Conservation (phyloP, 495 filamentous ascomycete genomes). For the Penicillium arizonense region DNA sequence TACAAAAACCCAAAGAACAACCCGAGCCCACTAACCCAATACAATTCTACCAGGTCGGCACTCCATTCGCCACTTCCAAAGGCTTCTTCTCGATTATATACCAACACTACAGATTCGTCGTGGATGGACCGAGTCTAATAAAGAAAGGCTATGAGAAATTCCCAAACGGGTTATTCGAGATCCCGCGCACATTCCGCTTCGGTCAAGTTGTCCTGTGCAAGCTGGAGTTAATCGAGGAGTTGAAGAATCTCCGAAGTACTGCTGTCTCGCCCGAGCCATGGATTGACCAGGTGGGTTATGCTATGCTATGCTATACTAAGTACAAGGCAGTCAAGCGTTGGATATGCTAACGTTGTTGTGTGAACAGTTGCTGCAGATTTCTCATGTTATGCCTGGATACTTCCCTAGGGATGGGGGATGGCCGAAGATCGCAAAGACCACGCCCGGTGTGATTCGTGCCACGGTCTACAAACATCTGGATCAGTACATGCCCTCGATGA, state of each 20-base stretch:
- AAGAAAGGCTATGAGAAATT: constrained; percentile 16
- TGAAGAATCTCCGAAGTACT: constrained; percentile 13
- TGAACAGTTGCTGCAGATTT: constrained; percentile 22
- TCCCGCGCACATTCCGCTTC: constrained; percentile 27
- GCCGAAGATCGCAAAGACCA: constrained; percentile 26
- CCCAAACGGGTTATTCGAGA: constrained; percentile 18
- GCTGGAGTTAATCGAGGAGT: constrained; percentile 20
- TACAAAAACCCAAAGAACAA: too few species aligned
- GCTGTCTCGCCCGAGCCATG: constrained; percentile 24
- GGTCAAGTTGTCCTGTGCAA: constrained; percentile 23
- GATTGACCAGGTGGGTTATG: constrained; percentile 24
- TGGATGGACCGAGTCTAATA: constrained; percentile 19
- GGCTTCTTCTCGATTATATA: constrained; percentile 10
- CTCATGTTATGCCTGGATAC: constrained; percentile 28
- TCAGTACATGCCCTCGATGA: constrained; percentile 22
- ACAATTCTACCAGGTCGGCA: not conserved
- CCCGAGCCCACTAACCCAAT: too few species aligned
- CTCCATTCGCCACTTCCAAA: constrained; percentile 12
- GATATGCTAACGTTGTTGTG: too few species aligned
- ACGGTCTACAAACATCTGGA: constrained; percentile 20
- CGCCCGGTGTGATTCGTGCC: constrained; percentile 22
- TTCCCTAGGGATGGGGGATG: constrained; percentile 21
- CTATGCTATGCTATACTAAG: too few species aligned
- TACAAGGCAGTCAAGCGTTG: too few species aligned
- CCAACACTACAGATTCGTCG: constrained; percentile 23